Base-by-base conservation (phyloP, 768 basidiomycete species). In the Trametes cinnabarina region DNA sequence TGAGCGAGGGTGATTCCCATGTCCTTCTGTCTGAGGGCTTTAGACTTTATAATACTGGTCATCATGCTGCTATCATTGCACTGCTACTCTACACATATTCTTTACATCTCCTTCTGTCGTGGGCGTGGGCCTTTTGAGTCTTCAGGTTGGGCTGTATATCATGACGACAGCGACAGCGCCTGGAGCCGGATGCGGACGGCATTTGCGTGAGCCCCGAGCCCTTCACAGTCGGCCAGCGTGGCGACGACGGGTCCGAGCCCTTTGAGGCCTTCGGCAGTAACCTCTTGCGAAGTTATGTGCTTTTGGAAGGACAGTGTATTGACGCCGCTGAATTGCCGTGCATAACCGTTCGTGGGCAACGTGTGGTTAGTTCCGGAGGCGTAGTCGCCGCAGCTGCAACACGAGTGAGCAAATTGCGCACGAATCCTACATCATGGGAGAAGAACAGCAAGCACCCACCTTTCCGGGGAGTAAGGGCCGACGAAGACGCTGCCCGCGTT, bases 311-410 rank as follows among this genome's bases (percentile, higher is more conserved):
- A 94, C 9, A 83, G 77, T 0, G 96, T 98, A 76, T 96, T 98
- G 64, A 99, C 97, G 4, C 97, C 97, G 64, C 94, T 97, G 77
- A 95, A 99, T 71, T 98, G 97, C 48, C 93, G 86, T 22, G 97
- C 97, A 71, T 94, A 99, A 22, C 96, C 94, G 61, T 93, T 94
- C 10, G 92, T 97, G 35, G 96, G 96, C 22, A 99, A 79, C 0
- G 96, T 98, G 77, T 99, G 97, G 72, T 99, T 99, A 8, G 97
- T 98, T 19, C 97, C 97, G 0, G 96, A 98, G 6, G 96, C 96
- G 66, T 98, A 99, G 72, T 99, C 97, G 28, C 97, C 97, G 72
- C 94, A 98, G 65, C 96, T 98, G 65, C 35, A 46, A 35, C 48
- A 42, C 5, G 26, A 47, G 60, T n/a, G n/a, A n/a, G n/a, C n/a